Conservation (phyloP, 139 green algal species). For the Micractinium sp. region DNA sequence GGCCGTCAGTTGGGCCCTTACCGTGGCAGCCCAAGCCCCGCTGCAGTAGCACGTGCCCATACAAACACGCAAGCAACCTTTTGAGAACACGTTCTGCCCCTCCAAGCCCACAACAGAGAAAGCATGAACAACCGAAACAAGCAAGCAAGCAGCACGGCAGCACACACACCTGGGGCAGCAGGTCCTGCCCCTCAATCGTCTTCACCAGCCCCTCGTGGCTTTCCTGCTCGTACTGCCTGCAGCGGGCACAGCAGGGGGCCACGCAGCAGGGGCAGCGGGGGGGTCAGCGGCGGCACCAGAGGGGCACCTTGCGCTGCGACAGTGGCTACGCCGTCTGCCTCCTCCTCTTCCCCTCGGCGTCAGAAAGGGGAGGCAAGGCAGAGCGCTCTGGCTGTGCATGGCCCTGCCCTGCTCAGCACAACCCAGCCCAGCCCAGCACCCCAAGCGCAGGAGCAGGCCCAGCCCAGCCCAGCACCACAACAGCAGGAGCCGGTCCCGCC, state of each 20-base stretch:
- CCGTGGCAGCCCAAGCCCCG: too few species aligned
- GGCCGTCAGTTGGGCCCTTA: too few species aligned
- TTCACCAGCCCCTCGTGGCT: conserved; percentile 65
- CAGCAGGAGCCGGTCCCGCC: not conserved
- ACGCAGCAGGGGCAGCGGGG: too few species aligned
- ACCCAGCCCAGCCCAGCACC: too few species aligned
- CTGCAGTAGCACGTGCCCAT: too few species aligned
- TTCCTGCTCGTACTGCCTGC: conserved; percentile 82
- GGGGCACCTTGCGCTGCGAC: not conserved
- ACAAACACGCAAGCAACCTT: too few species aligned
- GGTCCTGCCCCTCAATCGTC: conserved; percentile 81
- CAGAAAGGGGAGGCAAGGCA: too few species aligned
- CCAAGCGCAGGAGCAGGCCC: not conserved
- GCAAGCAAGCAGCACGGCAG: conserved; percentile 45
- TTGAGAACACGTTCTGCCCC: too few species aligned
- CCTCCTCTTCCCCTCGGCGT: not conserved
- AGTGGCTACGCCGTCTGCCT: not conserved
- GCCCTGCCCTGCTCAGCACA: too few species aligned
- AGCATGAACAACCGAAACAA: too few species aligned
- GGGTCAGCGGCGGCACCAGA: not conserved
- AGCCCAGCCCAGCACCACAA: not conserved
- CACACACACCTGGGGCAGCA: conserved; percentile 85
- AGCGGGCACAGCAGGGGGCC: not conserved
- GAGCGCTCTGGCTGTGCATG: too few species aligned
- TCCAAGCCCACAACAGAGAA: too few species aligned